Conservation (phyloP, 2,329 filamentous ascomycete genomes). For the Metarhizium sp. region DNA sequence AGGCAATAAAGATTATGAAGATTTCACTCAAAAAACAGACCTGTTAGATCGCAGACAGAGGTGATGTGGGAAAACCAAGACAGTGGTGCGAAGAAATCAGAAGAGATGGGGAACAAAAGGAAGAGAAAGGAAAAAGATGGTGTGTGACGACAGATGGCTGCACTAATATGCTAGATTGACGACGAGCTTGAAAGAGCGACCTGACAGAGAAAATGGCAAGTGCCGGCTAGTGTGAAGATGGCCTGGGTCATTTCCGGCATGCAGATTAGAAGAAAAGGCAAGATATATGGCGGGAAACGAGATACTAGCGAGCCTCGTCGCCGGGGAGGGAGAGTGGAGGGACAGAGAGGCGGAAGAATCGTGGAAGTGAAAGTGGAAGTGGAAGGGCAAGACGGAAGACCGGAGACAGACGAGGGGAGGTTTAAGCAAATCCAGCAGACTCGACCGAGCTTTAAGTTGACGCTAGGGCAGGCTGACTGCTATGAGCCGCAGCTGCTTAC, state of each 20-base stretch:
- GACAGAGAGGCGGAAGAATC: neutral
- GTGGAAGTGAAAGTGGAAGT: neutral
- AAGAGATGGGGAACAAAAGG: slow-evolving; percentile 8
- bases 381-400: neutral
- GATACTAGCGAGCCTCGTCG: slow-evolving; percentile 7
- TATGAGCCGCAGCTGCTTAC: slow-evolving; percentile 4
- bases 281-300: slow-evolving; percentile 14
- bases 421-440: neutral
- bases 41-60: slow-evolving; percentile 19
- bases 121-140: slow-evolving; percentile 6
- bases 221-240: slow-evolving; percentile 17
- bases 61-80: slow-evolving; percentile 13
- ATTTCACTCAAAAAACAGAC: slow-evolving; percentile 17
- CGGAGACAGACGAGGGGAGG: neutral
- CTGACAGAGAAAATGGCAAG: slow-evolving; percentile 9
- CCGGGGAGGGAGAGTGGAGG: neutral
- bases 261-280: slow-evolving; percentile 14
- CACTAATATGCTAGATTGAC: slow-evolving; percentile 3
- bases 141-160: slow-evolving; percentile 6
- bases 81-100: slow-evolving; percentile 9
- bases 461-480: neutral
- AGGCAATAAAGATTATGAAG: slow-evolving; percentile 17
- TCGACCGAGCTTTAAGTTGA: neutral
- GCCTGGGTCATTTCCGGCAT: slow-evolving; percentile 4
- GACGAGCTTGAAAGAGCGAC: slow-evolving; percentile 4